phyloP scores from a whole-genome alignment of 2,329 filamentous ascomycete genomes.

The Alternaria arborescens region DNA sequence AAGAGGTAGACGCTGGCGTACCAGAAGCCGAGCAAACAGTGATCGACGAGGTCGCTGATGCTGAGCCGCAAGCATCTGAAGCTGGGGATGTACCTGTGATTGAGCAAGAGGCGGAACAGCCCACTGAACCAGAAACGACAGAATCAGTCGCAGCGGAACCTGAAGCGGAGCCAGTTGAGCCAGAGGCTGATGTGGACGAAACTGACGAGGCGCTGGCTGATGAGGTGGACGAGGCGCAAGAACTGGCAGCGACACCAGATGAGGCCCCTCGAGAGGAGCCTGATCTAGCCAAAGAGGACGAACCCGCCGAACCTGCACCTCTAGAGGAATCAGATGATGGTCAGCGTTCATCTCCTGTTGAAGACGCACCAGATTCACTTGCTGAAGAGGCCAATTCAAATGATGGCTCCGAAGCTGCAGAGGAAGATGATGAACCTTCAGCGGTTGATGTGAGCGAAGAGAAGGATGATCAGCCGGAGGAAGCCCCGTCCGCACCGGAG shows the following conservation, averaged over 20 bases:
- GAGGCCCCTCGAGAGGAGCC: not conserved
- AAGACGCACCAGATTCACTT: not conserved
- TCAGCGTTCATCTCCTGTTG: not conserved
- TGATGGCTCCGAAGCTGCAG: not conserved
- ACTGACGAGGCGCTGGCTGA: not conserved
- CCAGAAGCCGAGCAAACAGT: slow-evolving; percentile 2
- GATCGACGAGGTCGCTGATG: slow-evolving; percentile 2
- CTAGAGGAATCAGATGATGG: not conserved
- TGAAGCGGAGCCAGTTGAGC: slow-evolving; percentile 2
- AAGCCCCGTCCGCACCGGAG: slow-evolving; percentile 3
- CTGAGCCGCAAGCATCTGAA: slow-evolving; percentile 2
- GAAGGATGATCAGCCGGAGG: slow-evolving; percentile 3
- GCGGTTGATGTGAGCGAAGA: slow-evolving; percentile 1
- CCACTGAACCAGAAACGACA: slow-evolving; percentile 10
- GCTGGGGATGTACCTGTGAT: not conserved
- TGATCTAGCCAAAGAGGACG: not conserved
- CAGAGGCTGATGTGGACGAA: not conserved
- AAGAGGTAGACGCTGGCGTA: not conserved
- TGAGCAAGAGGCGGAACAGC: slow-evolving; percentile 1
- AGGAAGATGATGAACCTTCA: slow-evolving; percentile 6
- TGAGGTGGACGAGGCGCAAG: not conserved
- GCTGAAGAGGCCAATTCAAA: slow-evolving; percentile 1
- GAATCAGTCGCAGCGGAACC: not conserved
- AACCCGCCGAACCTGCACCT: not conserved
- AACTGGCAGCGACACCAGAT: not conserved